Evolutionary conservation across 371 early-diverging fungal genomes (phyloP).

Genomic region (Mortierella sp.): DNA sequence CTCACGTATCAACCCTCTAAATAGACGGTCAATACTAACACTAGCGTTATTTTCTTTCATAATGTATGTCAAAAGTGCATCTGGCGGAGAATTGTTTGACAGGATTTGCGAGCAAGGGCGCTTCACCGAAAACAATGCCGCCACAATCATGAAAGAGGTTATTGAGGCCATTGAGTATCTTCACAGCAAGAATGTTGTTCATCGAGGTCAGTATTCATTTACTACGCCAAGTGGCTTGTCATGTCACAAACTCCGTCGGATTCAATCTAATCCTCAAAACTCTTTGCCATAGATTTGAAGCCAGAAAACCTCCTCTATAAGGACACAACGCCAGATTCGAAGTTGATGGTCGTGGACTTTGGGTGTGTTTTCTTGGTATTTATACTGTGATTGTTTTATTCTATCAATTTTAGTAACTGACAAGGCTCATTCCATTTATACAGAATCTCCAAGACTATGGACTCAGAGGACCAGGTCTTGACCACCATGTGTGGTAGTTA

Average conservation of each 20-base stretch:
- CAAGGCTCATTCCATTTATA: neutral
- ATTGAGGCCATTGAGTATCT: slow-evolving; percentile 79
- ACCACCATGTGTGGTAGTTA: slow-evolving; percentile 75
- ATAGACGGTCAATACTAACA: neutral
- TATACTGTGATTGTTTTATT: neutral
- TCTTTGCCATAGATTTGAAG: slow-evolving; percentile 73
- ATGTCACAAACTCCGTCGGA: neutral
- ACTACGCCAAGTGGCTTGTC: too few species aligned
- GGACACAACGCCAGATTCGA: slow-evolving; percentile 66
- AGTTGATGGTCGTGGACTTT: slow-evolving; percentile 76
- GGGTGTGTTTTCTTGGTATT: slow-evolving; percentile 60
- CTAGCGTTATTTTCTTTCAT: neutral
- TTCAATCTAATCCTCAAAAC: neutral
- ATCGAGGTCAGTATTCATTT: slow-evolving; percentile 67
- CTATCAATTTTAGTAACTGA: slow-evolving; percentile 5
- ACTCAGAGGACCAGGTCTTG: slow-evolving; percentile 62
- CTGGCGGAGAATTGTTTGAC: slow-evolving; percentile 94
- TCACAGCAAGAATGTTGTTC: slow-evolving; percentile 80
- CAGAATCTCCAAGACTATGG: slow-evolving; percentile 69
- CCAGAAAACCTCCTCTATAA: slow-evolving; percentile 86
- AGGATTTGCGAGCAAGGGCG: slow-evolving; percentile 85
- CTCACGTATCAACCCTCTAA: too few species aligned
- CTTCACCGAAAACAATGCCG: slow-evolving; percentile 92
- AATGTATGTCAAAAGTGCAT: slow-evolving; percentile 61
- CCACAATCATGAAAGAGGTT: slow-evolving; percentile 73